Evolutionary conservation across 2,329 filamentous ascomycete species (phyloP).

Genomic region (Pestalotiopsis fici): DNA sequence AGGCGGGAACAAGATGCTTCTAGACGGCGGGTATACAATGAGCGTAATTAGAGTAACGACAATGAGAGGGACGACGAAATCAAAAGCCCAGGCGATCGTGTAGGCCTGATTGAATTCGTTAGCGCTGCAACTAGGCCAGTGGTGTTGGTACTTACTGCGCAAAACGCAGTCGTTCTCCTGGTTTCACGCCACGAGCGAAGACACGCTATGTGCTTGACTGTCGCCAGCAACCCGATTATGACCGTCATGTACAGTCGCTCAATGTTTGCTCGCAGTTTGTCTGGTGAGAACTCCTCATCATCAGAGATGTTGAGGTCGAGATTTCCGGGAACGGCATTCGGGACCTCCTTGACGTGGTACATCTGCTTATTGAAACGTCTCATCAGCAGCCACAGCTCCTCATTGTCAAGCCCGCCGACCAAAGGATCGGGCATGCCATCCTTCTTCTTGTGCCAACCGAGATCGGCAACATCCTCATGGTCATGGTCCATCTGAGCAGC

Average conservation of each 20-base stretch:
- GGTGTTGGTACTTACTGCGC: conserved; percentile 39
- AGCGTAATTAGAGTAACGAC: conserved; percentile 62
- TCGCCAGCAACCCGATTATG: conserved; percentile 63
- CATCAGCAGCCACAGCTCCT: conserved; percentile 72
- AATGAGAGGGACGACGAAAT: conserved; percentile 67
- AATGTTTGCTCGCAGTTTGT: conserved; percentile 76
- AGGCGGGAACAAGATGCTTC: conserved; percentile 71
- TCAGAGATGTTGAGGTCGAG: conserved; percentile 81
- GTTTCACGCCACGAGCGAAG: conserved; percentile 79
- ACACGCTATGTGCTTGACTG: conserved; percentile 73
- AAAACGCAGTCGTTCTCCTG: conserved; percentile 68
- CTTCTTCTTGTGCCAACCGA: conserved; percentile 69
- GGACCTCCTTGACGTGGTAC: conserved; percentile 68
- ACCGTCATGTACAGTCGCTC: conserved; percentile 84
- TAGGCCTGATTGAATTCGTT: conserved; percentile 37
- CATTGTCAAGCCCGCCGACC: conserved; percentile 69
- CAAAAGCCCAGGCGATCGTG: conserved; percentile 68
- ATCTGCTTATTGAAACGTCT: conserved; percentile 72
- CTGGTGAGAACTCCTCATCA: conserved; percentile 82
- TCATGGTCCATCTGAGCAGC: conserved; percentile 48
- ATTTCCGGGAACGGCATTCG: conserved; percentile 60
- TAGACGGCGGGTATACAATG: conserved; percentile 64
- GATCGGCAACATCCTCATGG: conserved; percentile 55
- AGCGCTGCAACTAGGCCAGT: background rate
- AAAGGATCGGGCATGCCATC: conserved; percentile 58